Evolutionary conservation across 2,329 filamentous ascomycete genomes (phyloP).

Genomic region (Beauveria varroae): DNA sequence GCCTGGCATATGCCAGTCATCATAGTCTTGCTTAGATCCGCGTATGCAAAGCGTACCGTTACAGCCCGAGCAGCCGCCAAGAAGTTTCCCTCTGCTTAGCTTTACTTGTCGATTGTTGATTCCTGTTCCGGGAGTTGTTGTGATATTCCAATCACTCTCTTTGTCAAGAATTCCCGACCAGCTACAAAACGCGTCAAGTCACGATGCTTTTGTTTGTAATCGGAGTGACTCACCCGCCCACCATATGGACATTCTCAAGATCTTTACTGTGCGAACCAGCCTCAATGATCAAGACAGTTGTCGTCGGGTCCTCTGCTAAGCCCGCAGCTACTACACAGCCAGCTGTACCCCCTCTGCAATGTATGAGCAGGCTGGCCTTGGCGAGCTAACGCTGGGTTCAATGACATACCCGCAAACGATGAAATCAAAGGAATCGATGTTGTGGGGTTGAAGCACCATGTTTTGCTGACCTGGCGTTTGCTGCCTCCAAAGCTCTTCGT

Average conservation of each 20-base stretch:
- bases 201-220: not conserved
- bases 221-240: conserved; percentile 32
- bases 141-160: conserved; percentile 45
- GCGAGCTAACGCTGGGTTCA: not conserved
- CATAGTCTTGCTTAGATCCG: conserved; percentile 39
- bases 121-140: conserved; percentile 30
- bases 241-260: conserved; percentile 43
- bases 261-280: conserved; percentile 33
- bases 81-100: conserved; percentile 39
- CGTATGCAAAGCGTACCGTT: conserved; percentile 44
- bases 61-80: conserved; percentile 40
- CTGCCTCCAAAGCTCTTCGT: too few species aligned
- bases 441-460: not conserved
- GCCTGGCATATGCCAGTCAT: conserved; percentile 48
- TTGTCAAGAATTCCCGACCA: conserved; percentile 39
- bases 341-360: conserved; percentile 26
- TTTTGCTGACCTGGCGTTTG: too few species aligned
- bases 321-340: conserved; percentile 30
- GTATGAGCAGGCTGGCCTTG: not conserved
- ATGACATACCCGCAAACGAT: conserved; percentile 27
- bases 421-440: conserved; percentile 22
- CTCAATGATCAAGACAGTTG: conserved; percentile 27
- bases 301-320: conserved; percentile 26
- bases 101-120: conserved; percentile 37
- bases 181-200: conserved; percentile 11